These are phyloP conservation scores for Nymphaea thermarum DNA, from an alignment of 164 flowering plant genomes.

Conservation along the genomic window DNA sequence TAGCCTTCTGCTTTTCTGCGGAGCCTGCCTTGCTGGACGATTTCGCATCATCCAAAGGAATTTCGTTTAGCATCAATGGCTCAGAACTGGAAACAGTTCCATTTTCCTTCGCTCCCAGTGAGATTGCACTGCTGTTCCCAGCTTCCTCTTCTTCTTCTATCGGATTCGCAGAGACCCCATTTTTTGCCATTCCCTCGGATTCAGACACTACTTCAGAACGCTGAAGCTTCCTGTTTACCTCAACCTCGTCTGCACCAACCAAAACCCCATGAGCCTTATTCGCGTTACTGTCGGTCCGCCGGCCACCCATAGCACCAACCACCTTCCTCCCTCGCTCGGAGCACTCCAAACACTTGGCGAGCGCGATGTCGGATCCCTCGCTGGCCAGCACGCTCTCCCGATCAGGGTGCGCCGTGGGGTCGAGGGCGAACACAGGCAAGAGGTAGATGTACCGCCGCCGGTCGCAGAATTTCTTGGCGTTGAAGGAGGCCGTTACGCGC, in stretches of 20 bases:
- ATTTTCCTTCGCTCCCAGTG: neutral
- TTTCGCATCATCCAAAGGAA: no score
- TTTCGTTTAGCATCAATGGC: neutral
- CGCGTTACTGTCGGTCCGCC: slow-evolving; percentile 9
- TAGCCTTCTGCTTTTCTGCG: no score
- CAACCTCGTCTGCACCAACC: neutral
- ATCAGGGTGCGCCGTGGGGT: slow-evolving; percentile 59
- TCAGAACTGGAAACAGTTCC: neutral
- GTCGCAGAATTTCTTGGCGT: slow-evolving; percentile 90
- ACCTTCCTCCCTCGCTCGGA: slow-evolving; percentile 91
- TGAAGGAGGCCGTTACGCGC: slow-evolving; percentile 61
- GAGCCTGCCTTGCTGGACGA: no score
- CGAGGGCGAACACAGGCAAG: slow-evolving; percentile 89
- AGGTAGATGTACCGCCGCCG: slow-evolving; percentile 88
- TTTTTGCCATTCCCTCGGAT: neutral
- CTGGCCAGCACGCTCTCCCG: slow-evolving; percentile 83
- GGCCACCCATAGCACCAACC: slow-evolving; percentile 53
- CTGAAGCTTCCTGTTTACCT: neutral
- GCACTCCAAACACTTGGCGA: slow-evolving; percentile 74
- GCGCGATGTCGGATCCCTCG: slow-evolving; percentile 65
- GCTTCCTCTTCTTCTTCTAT: no score
- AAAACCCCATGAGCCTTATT: neutral
- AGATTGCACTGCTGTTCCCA: neutral
- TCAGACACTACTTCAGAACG: neutral
- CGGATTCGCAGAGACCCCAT: neutral